These are phyloP conservation scores for Grosmannia serpens DNA, from an alignment of 2,329 filamentous ascomycete species.

Conservation along the genomic window DNA sequence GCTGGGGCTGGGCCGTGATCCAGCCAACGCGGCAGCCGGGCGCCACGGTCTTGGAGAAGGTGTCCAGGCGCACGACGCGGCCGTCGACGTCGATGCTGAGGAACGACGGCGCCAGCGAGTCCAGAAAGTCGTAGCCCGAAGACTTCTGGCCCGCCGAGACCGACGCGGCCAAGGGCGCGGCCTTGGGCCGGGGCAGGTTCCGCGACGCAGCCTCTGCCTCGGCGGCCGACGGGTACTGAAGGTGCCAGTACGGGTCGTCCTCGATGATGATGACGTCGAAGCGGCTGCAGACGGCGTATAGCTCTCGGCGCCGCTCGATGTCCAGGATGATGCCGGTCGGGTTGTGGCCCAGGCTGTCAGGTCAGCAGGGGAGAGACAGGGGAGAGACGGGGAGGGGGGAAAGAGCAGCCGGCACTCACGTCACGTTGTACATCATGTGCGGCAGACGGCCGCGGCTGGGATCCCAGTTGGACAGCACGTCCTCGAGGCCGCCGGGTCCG, in stretches of 20 bases:
- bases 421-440: conserved; percentile 81
- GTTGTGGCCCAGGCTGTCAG: conserved; percentile 71
- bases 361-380: background rate
- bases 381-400: background rate
- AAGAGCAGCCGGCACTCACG: conserved; percentile 37
- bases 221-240: conserved; percentile 71
- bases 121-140: conserved; percentile 65
- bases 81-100: conserved; percentile 73
- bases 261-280: conserved; percentile 88
- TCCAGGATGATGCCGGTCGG: conserved; percentile 70
- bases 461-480: conserved; percentile 79
- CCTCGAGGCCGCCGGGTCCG: conserved; percentile 62
- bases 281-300: conserved; percentile 70
- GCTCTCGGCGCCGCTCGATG: conserved; percentile 59
- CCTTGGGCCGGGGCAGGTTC: conserved; percentile 19
- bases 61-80: conserved; percentile 80
- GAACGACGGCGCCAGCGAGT: conserved; percentile 74
- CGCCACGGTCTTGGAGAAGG: conserved; percentile 86
- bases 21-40: conserved; percentile 85
- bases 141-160: conserved; percentile 21
- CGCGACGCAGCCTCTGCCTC: conserved; percentile 37
- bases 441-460: conserved; percentile 59
- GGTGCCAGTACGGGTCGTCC: conserved; percentile 92
- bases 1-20: conserved; percentile 71
- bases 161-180: conserved; percentile 14